These are phyloP conservation scores for Picea engelmannii DNA, from an alignment of 83 land plant species.

Conservation along the genomic window DNA sequence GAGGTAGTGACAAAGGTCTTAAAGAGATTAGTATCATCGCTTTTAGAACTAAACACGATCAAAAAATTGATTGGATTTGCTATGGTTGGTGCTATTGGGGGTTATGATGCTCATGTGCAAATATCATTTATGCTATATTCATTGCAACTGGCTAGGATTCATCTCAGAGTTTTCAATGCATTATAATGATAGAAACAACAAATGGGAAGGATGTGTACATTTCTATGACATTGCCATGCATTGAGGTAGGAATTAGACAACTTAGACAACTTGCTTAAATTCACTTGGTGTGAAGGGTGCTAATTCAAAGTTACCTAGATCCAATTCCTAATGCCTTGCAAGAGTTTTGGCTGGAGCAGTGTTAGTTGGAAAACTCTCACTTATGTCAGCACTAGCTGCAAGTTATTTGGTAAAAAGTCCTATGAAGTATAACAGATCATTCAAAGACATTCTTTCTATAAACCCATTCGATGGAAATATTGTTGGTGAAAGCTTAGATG, in stretches of 20 bases:
- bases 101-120: constrained; percentile 89
- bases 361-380: constrained; percentile 26
- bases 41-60: constrained; percentile 86
- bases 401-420: constrained; percentile 31
- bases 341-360: constrained; percentile 36
- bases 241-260: constrained; percentile 31
- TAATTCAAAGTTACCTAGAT: constrained; percentile 27
- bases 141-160: constrained; percentile 96
- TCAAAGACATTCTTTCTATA: not conserved
- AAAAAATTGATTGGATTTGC: constrained; percentile 92
- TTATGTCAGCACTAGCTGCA: constrained; percentile 25
- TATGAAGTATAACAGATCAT: constrained; percentile 27
- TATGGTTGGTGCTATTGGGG: constrained; percentile 89
- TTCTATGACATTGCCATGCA: constrained; percentile 91
- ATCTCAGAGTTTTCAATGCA: constrained; percentile 91
- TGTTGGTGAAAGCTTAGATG: too few relatives aligned
- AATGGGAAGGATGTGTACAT: constrained; percentile 81
- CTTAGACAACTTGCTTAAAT: constrained; percentile 37
- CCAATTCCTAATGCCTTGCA: constrained; percentile 31
- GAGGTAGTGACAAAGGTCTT: constrained; percentile 78
- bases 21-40: constrained; percentile 72
- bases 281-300: constrained; percentile 50
- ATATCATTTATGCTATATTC: constrained; percentile 81
- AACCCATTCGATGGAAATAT: too few relatives aligned
- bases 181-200: constrained; percentile 87